Evolutionary conservation across 805 yeast genomes (phyloP).

Genomic region (Zygosaccharomyces pseudorouxii): DNA sequence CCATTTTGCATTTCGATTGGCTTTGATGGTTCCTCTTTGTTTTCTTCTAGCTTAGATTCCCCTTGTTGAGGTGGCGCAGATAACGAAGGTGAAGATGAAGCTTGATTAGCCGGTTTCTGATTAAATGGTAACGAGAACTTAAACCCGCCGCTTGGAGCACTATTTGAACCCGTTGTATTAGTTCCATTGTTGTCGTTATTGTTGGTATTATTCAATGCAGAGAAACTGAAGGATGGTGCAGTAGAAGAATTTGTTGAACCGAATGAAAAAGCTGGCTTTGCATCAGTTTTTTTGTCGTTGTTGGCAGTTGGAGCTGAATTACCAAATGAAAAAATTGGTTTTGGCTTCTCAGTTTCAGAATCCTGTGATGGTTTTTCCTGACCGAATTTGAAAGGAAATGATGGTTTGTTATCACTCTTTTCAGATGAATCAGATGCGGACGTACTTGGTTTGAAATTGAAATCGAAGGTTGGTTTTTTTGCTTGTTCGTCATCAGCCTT

Average conservation of each 20-base stretch:
- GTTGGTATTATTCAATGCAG: constrained; percentile 6
- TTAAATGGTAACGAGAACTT: constrained; percentile 35
- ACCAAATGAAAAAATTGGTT: constrained; percentile 25
- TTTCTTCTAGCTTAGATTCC: constrained; percentile 41
- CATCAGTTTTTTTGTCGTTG: constrained; percentile 10
- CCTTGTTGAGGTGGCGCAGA: constrained; percentile 17
- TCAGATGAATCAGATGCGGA: constrained; percentile 2
- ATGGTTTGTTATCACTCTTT: constrained; percentile 4
- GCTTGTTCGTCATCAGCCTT: constrained; percentile 7
- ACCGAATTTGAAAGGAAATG: constrained; percentile 15
- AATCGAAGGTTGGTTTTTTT: constrained; percentile 8
- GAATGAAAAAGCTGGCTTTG: constrained; percentile 24
- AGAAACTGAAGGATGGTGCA: constrained; percentile 19
- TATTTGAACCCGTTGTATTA: not conserved
- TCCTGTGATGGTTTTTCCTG: constrained; percentile 3
- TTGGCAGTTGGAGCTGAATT: constrained; percentile 4
- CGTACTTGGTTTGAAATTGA: constrained; percentile 7
- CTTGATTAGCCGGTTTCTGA: constrained; percentile 19
- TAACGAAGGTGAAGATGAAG: constrained; percentile 15
- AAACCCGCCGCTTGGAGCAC: constrained; percentile 27
- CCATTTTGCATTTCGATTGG: constrained; percentile 54
- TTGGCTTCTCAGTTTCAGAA: constrained; percentile 14
- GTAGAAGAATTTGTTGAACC: constrained; percentile 10
- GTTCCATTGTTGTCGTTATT: not conserved
- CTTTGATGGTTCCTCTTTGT: constrained; percentile 47